A percentile compares a stretch with the other conserved stretches of the same genome.
phyloP scores from a whole-genome alignment of 257 asterid species.

The Eustoma russellianum region DNA sequence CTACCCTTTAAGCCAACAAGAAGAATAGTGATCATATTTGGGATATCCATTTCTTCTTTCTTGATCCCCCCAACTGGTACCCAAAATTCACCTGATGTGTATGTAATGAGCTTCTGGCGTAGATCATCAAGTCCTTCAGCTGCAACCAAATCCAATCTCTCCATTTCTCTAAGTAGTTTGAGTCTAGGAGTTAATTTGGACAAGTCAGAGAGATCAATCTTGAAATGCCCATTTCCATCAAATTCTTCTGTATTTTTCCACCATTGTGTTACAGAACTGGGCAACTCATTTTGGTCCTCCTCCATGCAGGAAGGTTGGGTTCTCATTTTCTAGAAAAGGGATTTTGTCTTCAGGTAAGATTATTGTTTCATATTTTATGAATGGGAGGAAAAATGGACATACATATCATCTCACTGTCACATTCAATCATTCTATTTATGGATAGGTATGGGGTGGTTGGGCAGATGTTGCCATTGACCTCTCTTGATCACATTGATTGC shows the following conservation, averaged over 20 bases:
- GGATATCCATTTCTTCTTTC: slow-evolving; percentile 48
- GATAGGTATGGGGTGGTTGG: no score
- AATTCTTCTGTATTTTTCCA: slow-evolving; percentile 46
- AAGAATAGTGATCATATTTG: slow-evolving; percentile 35
- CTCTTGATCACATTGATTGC: no score
- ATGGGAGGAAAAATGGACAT: no score
- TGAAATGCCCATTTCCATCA: slow-evolving; percentile 46
- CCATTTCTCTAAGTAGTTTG: slow-evolving; percentile 58
- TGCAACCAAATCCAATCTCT: slow-evolving; percentile 44
- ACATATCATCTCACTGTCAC: no score
- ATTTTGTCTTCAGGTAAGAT: not conserved
- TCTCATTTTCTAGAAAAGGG: slow-evolving; percentile 17
- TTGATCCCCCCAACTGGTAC: slow-evolving; percentile 58
- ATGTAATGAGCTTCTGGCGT: slow-evolving; percentile 41
- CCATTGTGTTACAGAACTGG: slow-evolving; percentile 36
- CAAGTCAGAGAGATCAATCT: slow-evolving; percentile 29
- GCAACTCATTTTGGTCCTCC: slow-evolving; percentile 34
- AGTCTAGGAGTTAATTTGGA: slow-evolving; percentile 44
- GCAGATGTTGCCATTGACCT: no score
- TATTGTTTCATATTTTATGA: not conserved
- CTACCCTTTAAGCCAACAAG: slow-evolving; percentile 32
- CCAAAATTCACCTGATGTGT: slow-evolving; percentile 65
- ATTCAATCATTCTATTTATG: no score
- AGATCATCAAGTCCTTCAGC: slow-evolving; percentile 47
- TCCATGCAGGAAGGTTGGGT: slow-evolving; percentile 27